Evolutionary conservation across 495 filamentous ascomycete genomes (phyloP).

Genomic region (Penicillium lagena): DNA sequence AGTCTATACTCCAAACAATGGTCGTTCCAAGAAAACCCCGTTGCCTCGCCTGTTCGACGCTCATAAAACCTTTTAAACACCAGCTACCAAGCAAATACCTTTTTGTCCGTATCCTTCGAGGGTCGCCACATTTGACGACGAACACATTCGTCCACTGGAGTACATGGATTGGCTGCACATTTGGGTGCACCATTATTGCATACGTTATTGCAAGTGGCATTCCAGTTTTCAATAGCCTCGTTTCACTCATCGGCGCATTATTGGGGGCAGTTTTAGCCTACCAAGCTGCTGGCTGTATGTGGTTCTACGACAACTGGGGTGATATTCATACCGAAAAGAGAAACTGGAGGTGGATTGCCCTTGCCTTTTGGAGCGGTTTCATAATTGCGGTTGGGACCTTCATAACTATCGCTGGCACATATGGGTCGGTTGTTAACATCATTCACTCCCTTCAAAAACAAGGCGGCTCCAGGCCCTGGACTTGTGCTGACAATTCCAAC

Average conservation of each 20-base stretch:
- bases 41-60: too few relatives aligned
- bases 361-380: conserved; percentile 24
- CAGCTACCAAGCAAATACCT: conserved; percentile 23
- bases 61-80: too few relatives aligned
- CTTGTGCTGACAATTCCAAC: conserved; percentile 32
- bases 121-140: conserved; percentile 21
- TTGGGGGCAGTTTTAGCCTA: conserved; percentile 29
- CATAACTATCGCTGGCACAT: conserved; percentile 51
- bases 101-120: conserved; percentile 29
- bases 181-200: conserved; percentile 10
- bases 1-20: conserved; percentile 10
- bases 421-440: conserved; percentile 50
- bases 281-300: conserved; percentile 25
- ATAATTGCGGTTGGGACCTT: conserved; percentile 32
- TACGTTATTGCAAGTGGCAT: conserved; percentile 29
- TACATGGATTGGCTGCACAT: conserved; percentile 26
- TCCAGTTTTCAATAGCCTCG: conserved; percentile 36
- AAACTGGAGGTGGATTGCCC: conserved; percentile 12
- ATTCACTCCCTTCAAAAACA: conserved; percentile 34
- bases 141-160: conserved; percentile 26
- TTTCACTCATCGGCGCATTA: conserved; percentile 49
- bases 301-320: conserved; percentile 32
- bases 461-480: conserved; percentile 23
- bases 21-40: too few relatives aligned
- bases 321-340: too few relatives aligned